Conservation (phyloP, 768 basidiomycete species). For the Lanmaoa rubissima region DNA sequence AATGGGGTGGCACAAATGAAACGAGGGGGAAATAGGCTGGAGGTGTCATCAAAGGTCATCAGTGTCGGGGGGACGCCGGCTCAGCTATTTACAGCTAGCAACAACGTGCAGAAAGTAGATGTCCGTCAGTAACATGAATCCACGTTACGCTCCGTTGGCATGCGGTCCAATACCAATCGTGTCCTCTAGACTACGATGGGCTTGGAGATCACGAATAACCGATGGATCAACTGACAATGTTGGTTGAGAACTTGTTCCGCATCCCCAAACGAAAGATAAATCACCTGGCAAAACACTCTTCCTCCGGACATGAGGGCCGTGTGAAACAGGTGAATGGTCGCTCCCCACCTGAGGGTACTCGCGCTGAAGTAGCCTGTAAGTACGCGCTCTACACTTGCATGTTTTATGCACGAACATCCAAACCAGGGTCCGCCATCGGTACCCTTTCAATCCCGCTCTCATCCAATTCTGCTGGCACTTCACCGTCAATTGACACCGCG, state of each 20-base stretch:
- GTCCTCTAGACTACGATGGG: conserved; percentile 80
- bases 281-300: conserved; percentile 93
- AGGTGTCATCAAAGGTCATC: conserved; percentile 32
- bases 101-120: conserved; percentile 16
- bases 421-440: conserved; percentile 88
- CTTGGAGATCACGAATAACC: conserved; percentile 84
- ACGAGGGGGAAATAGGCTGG: conserved; percentile 19
- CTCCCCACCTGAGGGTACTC: conserved; percentile 65
- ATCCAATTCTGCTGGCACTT: conserved; percentile 63
- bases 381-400: conserved; percentile 11
- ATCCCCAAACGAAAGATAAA: conserved; percentile 9
- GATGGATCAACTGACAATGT: conserved; percentile 72
- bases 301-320: conserved; percentile 82
- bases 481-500: conserved; percentile 73
- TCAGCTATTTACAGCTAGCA: conserved; percentile 26
- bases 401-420: conserved; percentile 60
- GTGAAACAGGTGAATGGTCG: conserved; percentile 55
- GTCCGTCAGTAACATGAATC: conserved; percentile 13
- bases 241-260: conserved; percentile 14
- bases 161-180: conserved; percentile 32
- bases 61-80: conserved; percentile 13
- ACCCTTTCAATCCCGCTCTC: conserved; percentile 84
- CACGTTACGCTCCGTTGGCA: conserved; percentile 28
- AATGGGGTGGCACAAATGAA: conserved; percentile 19
- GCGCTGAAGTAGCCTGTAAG: conserved; percentile 43